A percentile compares a stretch with the other conserved stretches of the same genome.
These are phyloP conservation scores for Aristolochia californica DNA, from an alignment of 164 flowering plant genomes.

Conservation along the genomic window DNA sequence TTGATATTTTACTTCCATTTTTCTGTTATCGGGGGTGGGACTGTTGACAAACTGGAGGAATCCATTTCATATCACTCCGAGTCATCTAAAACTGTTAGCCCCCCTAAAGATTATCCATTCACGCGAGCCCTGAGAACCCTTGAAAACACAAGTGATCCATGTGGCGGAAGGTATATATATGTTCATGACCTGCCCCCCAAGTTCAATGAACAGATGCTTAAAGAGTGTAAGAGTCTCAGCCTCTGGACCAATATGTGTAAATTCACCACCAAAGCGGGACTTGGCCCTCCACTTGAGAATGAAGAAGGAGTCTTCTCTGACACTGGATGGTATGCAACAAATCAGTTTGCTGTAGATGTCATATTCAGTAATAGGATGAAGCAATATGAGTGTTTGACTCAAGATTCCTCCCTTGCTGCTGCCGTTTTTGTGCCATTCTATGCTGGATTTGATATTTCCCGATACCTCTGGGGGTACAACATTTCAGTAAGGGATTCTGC, in stretches of 20 bases:
- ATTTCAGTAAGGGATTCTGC: constrained; percentile 68
- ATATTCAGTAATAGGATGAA: constrained; percentile 82
- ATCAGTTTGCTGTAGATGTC: constrained; percentile 90
- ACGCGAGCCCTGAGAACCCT: constrained; percentile 55
- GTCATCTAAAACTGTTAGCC: not conserved
- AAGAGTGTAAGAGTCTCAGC: constrained; percentile 61
- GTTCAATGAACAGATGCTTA: constrained; percentile 87
- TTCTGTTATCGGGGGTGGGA: constrained; percentile 36
- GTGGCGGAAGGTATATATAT: constrained; percentile 89
- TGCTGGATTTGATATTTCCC: constrained; percentile 79
- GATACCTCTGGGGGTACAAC: constrained; percentile 85
- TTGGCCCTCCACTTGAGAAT: constrained; percentile 87
- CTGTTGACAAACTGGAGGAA: constrained; percentile 17
- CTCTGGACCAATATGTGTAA: constrained; percentile 91
- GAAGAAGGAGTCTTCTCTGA: constrained; percentile 63
- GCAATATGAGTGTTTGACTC: constrained; percentile 82
- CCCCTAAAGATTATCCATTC: constrained; percentile 29
- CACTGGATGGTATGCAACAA: constrained; percentile 83
- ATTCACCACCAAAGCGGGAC: constrained; percentile 64
- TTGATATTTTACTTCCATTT: constrained; percentile 70
- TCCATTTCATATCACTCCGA: constrained; percentile 10
- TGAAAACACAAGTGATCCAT: constrained; percentile 82
- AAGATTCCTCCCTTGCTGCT: constrained; percentile 79
- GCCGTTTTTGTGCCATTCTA: constrained; percentile 91
- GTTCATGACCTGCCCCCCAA: constrained; percentile 77